Percentiles rank a stretch among this genome's conserved stretches.
These are phyloP conservation scores for Dichotomocladium elegans DNA, from an alignment of 371 early-diverging fungal genomes.

Conservation along the genomic window DNA sequence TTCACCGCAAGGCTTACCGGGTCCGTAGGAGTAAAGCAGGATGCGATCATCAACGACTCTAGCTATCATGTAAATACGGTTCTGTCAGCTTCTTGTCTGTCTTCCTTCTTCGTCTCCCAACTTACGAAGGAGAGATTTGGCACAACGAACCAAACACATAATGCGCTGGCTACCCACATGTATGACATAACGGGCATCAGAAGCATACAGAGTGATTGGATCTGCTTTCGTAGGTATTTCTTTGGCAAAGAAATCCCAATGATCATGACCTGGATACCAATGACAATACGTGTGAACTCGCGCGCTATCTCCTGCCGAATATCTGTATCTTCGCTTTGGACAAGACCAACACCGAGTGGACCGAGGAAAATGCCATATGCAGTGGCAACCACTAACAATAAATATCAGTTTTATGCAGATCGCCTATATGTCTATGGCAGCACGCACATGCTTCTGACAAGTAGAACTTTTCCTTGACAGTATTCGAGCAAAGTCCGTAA, in stretches of 20 bases:
- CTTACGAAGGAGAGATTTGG: constrained; percentile 20
- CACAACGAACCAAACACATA: constrained; percentile 12
- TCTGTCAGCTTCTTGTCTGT: no score
- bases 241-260: constrained; percentile 51
- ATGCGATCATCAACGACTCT: constrained; percentile 38
- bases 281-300: constrained; percentile 66
- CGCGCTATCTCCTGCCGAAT: constrained; percentile 18
- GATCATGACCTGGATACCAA: constrained; percentile 59
- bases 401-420: neutral
- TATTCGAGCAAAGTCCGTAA: constrained; percentile 78
- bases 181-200: constrained; percentile 72
- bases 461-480: constrained; percentile 81
- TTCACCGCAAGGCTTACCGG: no score
- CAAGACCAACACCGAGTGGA: constrained; percentile 37
- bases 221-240: constrained; percentile 52
- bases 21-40: constrained; percentile 45
- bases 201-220: constrained; percentile 57
- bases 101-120: no score
- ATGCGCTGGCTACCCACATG: constrained; percentile 43
- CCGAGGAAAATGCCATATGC: constrained; percentile 80
- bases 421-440: constrained; percentile 1
- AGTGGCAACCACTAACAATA: constrained; percentile 60
- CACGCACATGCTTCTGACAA: constrained; percentile 77
- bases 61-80: constrained; percentile 13
- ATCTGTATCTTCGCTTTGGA: constrained; percentile 20